phyloP scores from a whole-genome alignment of 371 early-diverging fungal genomes.

The Actinomortierella ambigua region DNA sequence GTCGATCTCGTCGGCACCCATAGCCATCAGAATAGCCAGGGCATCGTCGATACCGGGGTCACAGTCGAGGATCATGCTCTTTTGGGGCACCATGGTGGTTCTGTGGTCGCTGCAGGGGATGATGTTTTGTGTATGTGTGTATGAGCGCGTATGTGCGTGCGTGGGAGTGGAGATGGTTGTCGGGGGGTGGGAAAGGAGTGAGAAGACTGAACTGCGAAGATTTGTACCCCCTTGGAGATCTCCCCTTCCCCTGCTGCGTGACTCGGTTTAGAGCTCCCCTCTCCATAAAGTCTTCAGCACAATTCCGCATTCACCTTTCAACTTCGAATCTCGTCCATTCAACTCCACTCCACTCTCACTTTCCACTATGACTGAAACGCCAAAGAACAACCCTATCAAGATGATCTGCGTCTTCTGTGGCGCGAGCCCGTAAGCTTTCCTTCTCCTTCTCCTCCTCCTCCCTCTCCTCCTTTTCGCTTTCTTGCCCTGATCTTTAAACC shows the following conservation, averaged over 20 bases:
- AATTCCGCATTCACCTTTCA: too few species aligned
- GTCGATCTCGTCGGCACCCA: constrained; percentile 54
- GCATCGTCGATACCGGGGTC: constrained; percentile 60
- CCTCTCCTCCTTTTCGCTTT: constrained; percentile 2
- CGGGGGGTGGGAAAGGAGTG: neutral
- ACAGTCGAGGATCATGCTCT: constrained; percentile 22
- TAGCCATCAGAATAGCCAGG: constrained; percentile 53
- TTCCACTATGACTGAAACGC: neutral
- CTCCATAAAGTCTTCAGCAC: too few species aligned
- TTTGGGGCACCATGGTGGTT: too few species aligned
- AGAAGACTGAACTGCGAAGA: neutral
- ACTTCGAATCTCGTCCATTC: too few species aligned
- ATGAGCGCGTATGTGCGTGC: neutral
- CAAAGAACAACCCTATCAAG: constrained; percentile 41
- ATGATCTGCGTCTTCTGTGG: constrained; percentile 84
- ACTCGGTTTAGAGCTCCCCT: neutral
- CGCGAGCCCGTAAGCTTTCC: constrained; percentile 49
- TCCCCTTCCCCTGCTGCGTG: neutral
- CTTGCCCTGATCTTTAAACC: neutral
- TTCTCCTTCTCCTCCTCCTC: constrained; percentile 30
- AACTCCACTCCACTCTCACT: neutral
- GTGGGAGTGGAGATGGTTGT: neutral
- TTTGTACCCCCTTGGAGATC: too few species aligned
- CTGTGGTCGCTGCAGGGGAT: constrained; percentile 41
- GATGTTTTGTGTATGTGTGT: constrained; percentile 8